Evolutionary conservation across 305 asterid genomes (phyloP).

Genomic region (Rubia tinctorum): DNA sequence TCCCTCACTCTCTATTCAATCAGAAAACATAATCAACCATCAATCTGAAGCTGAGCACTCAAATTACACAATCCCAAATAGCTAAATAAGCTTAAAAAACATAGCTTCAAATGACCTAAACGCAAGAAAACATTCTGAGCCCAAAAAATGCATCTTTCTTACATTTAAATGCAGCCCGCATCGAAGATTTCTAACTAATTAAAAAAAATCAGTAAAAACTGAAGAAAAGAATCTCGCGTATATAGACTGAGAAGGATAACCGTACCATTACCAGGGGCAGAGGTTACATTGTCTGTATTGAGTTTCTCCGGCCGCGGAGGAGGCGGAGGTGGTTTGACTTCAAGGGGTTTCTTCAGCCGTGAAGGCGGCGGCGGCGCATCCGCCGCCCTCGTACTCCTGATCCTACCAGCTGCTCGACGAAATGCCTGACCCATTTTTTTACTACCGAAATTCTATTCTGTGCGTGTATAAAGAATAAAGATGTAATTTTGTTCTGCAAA

Average conservation of each 20-base stretch:
- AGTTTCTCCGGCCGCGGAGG: constrained; percentile 22
- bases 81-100: neutral
- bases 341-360: constrained; percentile 46
- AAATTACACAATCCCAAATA: neutral
- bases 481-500: neutral
- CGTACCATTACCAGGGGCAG: constrained; percentile 37
- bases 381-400: constrained; percentile 43
- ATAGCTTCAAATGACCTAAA: neutral
- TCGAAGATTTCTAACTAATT: neutral
- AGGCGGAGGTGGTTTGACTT: constrained; percentile 21
- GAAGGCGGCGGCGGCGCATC: constrained; percentile 27
- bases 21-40: constrained; percentile 1
- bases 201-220: too few relatives aligned
- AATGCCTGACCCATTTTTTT: constrained; percentile 84
- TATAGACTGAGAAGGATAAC: neutral
- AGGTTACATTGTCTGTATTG: constrained; percentile 26
- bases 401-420: constrained; percentile 88
- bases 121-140: neutral
- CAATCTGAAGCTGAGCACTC: neutral
- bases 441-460: neutral
- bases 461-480: neutral
- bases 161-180: neutral
- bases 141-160: neutral
- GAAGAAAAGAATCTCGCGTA: neutral
- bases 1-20: constrained; percentile 35